Percentiles rank a stretch among this genome's conserved stretches.
Conservation (phyloP, 2,329 filamentous ascomycete genomes). For the Lecanicillium sp. region DNA sequence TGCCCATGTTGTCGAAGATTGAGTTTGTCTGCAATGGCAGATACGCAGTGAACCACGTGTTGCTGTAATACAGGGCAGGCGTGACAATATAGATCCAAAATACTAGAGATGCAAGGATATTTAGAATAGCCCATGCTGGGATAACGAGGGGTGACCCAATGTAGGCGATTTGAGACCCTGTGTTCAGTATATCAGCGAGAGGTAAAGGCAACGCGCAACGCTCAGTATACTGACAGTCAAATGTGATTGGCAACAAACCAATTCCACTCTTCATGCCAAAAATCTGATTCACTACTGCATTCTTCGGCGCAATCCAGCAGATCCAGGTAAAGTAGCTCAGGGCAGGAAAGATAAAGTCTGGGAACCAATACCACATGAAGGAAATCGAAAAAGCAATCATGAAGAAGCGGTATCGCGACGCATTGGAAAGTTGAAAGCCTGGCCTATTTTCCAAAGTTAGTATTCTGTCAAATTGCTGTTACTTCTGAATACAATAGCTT, state of each 20-base stretch:
- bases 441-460: too few species aligned
- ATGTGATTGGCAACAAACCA: slow-evolving; percentile 31
- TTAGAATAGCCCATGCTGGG: slow-evolving; percentile 37
- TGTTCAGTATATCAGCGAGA: background rate
- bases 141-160: slow-evolving; percentile 32
- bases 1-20: slow-evolving; percentile 45
- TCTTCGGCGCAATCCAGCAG: slow-evolving; percentile 40
- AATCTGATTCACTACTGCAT: slow-evolving; percentile 36
- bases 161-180: slow-evolving; percentile 25
- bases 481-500: too few species aligned
- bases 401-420: slow-evolving; percentile 37
- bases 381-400: slow-evolving; percentile 25
- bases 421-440: slow-evolving; percentile 9
- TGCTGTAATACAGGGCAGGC: slow-evolving; percentile 37
- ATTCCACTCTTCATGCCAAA: slow-evolving; percentile 39
- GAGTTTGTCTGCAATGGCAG: slow-evolving; percentile 44
- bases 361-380: slow-evolving; percentile 43
- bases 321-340: slow-evolving; percentile 38
- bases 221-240: slow-evolving; percentile 25
- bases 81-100: slow-evolving; percentile 38
- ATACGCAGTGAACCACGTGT: slow-evolving; percentile 43
- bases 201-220: background rate
- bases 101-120: slow-evolving; percentile 38
- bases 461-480: too few species aligned
- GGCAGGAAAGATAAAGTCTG: slow-evolving; percentile 37